A percentile compares a stretch with the other conserved stretches of the same genome.
Conservation (phyloP, 345 rosid species). For the Salix udensis region DNA sequence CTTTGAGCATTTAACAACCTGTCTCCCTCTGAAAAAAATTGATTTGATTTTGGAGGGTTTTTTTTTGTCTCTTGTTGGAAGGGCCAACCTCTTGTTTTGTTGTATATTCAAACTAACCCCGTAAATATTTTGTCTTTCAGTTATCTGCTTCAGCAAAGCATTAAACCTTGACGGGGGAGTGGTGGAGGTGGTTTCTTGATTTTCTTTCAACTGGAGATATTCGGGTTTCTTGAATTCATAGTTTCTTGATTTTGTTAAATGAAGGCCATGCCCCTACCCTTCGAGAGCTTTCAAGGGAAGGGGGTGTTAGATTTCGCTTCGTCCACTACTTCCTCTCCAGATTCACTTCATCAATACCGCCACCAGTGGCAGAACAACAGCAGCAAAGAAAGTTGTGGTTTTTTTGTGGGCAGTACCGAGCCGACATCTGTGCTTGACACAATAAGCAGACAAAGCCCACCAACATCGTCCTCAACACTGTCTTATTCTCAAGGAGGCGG, state of each 20-base stretch:
- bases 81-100: neutral
- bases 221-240: conserved; percentile 10
- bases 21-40: conserved; percentile 5
- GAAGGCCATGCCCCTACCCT: conserved; percentile 84
- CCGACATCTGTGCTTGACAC: conserved; percentile 62
- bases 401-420: conserved; percentile 44
- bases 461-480: conserved; percentile 67
- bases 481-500: conserved; percentile 64
- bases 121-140: neutral
- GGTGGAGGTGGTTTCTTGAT: conserved; percentile 1
- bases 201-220: conserved; percentile 27
- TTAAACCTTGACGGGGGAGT: neutral
- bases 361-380: conserved; percentile 24
- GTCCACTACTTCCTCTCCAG: conserved; percentile 13
- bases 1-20: conserved; percentile 9
- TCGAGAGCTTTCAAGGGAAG: conserved; percentile 74
- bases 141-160: neutral
- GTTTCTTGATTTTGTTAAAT: conserved; percentile 32
- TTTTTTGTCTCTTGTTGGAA: conserved; percentile 3
- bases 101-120: conserved; percentile 2
- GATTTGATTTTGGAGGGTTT: conserved; percentile 5
- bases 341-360: conserved; percentile 25
- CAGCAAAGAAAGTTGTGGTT: conserved; percentile 34
- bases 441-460: conserved; percentile 52
- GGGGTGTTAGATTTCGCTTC: conserved; percentile 38